Evolutionary conservation across 441 rosid species (phyloP).

Genomic region (Pelargonium cotyledonis): DNA sequence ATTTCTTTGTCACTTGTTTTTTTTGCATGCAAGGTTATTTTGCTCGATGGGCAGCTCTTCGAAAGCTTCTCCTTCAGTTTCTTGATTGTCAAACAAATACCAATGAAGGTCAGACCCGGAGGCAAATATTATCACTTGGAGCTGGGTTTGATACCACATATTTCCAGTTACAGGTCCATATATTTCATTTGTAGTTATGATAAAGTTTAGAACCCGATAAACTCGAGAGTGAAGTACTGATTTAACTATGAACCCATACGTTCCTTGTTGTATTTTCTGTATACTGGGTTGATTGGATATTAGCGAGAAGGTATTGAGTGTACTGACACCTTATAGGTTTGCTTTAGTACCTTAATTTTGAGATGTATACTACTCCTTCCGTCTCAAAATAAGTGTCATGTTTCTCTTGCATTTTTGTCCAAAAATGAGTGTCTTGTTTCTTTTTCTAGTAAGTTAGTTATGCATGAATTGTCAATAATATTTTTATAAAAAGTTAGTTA

Average conservation of each 20-base stretch:
- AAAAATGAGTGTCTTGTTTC: too few species aligned
- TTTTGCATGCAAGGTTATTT: conserved; percentile 55
- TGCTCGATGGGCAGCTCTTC: conserved; percentile 92
- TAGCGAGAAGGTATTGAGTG: not conserved
- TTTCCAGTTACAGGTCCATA: conserved; percentile 76
- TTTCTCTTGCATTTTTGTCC: too few species aligned
- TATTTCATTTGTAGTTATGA: conserved; percentile 4
- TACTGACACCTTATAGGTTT: not conserved
- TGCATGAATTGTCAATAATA: too few species aligned
- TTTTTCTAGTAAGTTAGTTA: too few species aligned
- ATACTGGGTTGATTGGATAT: not conserved
- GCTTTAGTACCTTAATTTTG: not conserved
- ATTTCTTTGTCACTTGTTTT: conserved; percentile 7
- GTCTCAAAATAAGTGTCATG: too few species aligned
- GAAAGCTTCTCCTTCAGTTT: conserved; percentile 77
- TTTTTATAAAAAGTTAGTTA: too few species aligned
- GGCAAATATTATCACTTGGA: conserved; percentile 90
- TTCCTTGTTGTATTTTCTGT: not conserved
- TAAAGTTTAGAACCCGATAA: too few species aligned
- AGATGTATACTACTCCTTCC: too few species aligned
- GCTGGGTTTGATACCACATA: conserved; percentile 90
- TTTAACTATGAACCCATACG: not conserved
- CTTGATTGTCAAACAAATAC: conserved; percentile 41
- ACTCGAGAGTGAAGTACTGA: not conserved
- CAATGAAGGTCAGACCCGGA: conserved; percentile 35